phyloP scores from a whole-genome alignment of 768 basidiomycete genomes.

The Pulveroboletus sp. region DNA sequence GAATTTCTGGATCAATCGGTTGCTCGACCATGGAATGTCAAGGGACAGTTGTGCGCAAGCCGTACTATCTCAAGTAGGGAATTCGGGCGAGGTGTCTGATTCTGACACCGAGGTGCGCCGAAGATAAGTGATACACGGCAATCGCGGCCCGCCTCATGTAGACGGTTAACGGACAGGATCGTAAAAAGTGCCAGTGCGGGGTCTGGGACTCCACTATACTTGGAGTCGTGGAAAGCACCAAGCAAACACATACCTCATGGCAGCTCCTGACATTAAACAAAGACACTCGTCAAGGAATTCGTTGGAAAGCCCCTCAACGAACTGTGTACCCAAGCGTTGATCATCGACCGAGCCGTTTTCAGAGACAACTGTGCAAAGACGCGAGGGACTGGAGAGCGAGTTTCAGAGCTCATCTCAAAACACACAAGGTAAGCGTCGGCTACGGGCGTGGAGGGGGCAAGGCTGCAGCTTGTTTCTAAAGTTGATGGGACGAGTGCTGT shows the following conservation, averaged over 20 bases:
- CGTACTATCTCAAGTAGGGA: constrained; percentile 12
- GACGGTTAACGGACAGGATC: background rate
- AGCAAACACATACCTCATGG: constrained; percentile 49
- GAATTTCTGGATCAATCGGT: constrained; percentile 62
- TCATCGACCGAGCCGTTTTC: constrained; percentile 74
- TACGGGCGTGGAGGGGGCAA: constrained; percentile 55
- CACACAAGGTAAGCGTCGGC: constrained; percentile 61
- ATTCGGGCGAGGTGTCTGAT: background rate
- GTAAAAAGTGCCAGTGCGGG: constrained; percentile 2
- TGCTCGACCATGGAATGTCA: constrained; percentile 27
- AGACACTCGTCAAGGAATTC: constrained; percentile 48
- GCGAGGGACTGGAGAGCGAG: constrained; percentile 64
- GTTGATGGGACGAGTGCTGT: constrained; percentile 57
- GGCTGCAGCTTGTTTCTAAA: constrained; percentile 60
- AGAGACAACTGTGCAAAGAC: constrained; percentile 71
- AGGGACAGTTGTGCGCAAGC: background rate
- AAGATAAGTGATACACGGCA: constrained; percentile 6
- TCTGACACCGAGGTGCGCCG: background rate
- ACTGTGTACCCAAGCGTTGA: constrained; percentile 73
- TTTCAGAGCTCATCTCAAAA: constrained; percentile 85
- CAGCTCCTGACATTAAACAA: constrained; percentile 44
- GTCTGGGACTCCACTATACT: background rate
- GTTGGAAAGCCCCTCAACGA: constrained; percentile 52
- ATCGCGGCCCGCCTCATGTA: constrained; percentile 4
- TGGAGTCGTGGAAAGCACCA: constrained; percentile 20